Evolutionary conservation across 768 basidiomycete species (phyloP), one percentile per base, ranked within the genome.

Genomic region (Termitomyces sp.): DNA sequence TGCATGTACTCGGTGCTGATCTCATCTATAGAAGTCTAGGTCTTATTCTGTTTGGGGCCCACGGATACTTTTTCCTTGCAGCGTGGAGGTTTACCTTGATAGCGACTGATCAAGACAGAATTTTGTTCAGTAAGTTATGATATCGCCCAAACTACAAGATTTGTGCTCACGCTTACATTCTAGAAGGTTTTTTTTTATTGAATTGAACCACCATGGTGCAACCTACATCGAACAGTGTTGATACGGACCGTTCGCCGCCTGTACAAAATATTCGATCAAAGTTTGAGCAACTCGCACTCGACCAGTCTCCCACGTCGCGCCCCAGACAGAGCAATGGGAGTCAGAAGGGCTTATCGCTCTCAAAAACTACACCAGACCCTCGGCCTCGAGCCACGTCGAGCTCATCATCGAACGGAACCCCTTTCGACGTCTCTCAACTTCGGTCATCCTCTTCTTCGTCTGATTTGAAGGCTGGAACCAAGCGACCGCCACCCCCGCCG

Each of bases 221-320:
- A 16, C 25, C n/a, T 40, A 11, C 12, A 28, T 28, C 25, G 6
- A 63, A 59, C 44, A 70, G 77, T 59, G 74, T 85, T 59, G 82
- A 88, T 67, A 77, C 79, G 19, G 74, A 72, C 3, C 76, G 84
- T 37, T 73, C 78, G 17, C 81, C 81, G 39, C 83, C 88, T 2
- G 88, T 91, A 52, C 85, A 79, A 68, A 88, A 78, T 58, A 74
- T 91, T 17, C 80, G 81, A 44, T 88, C 85, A 30, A 81, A 74
- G 64, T 91, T 90, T 64, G 89, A 91, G 66, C 79, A 83, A 62
- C 71, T 89, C 25, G 84, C 87, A 3, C 72, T 51, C 34, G 41
- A 58, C 27, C 50, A 47, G 23, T 62, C 61, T 43, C 30, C 58
- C 43, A 54, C 55, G 32, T 50, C 47, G 42, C 32, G 49, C n/a